phyloP scores from a whole-genome alignment of 768 basidiomycete species.

The Tricholoma sp. region DNA sequence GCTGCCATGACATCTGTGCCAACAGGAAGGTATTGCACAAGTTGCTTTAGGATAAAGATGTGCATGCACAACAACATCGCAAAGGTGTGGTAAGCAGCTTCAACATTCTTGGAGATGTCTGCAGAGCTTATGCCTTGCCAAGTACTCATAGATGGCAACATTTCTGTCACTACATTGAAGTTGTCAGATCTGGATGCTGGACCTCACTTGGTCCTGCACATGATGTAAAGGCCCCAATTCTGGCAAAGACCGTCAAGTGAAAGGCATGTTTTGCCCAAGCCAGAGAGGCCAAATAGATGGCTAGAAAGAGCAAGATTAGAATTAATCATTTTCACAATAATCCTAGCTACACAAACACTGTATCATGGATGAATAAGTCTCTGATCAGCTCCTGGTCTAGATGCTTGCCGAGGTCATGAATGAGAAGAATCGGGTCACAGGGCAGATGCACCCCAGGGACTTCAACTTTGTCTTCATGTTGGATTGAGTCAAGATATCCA shows the following conservation, averaged over 20 bases:
- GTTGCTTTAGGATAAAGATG: conserved; percentile 7
- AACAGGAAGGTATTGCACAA: not conserved
- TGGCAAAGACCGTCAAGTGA: conserved; percentile 1
- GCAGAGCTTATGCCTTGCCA: conserved; percentile 2
- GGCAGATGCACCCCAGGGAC: not conserved
- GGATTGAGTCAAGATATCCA: conserved; percentile 6
- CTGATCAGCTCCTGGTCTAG: conserved; percentile 1
- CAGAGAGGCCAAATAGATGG: conserved; percentile 1
- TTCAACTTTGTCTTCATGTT: conserved; percentile 3
- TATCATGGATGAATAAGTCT: conserved; percentile 4
- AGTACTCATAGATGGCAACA: conserved; percentile 8
- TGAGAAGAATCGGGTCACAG: conserved; percentile 6
- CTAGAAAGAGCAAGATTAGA: not conserved
- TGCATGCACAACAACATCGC: conserved; percentile 9
- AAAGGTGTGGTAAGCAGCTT: conserved; percentile 8
- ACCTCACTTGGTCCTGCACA: not conserved
- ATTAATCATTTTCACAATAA: not conserved
- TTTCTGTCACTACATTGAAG: conserved; percentile 6
- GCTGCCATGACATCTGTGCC: not conserved
- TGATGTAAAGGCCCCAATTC: not conserved
- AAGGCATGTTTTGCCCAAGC: not conserved
- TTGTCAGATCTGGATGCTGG: conserved; percentile 5
- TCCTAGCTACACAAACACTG: not conserved
- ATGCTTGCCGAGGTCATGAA: conserved; percentile 9
- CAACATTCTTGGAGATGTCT: conserved; percentile 2